Evolutionary conservation across 441 rosid species (phyloP).

Genomic region (Populus trichocarpa): DNA sequence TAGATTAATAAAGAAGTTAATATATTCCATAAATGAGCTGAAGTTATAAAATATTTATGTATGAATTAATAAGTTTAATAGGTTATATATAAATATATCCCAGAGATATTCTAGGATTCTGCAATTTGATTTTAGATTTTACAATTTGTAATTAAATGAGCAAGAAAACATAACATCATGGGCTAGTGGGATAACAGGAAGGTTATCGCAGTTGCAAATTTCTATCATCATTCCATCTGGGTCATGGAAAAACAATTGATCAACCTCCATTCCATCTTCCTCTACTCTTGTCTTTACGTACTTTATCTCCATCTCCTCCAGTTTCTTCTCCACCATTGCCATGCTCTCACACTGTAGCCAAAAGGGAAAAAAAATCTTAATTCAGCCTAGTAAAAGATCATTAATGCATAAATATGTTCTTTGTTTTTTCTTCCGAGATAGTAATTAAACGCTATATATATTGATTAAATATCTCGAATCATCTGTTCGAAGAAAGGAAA

Average conservation of each 20-base stretch:
- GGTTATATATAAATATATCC: neutral
- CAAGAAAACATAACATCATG: neutral
- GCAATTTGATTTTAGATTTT: neutral
- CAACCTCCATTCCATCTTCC: conserved; percentile 77
- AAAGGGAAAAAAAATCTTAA: neutral
- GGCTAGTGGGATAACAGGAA: conserved; percentile 67
- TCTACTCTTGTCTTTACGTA: conserved; percentile 56
- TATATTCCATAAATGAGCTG: neutral
- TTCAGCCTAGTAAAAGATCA: neutral
- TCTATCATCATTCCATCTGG: conserved; percentile 92
- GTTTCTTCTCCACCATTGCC: conserved; percentile 71
- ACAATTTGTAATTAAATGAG: neutral
- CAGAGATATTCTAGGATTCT: neutral
- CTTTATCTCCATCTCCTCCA: conserved; percentile 59
- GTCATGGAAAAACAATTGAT: conserved; percentile 83
- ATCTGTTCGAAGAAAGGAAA: too few species aligned
- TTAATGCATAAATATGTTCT: neutral
- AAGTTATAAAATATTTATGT: neutral
- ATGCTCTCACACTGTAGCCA: conserved; percentile 68
- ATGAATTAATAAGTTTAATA: neutral
- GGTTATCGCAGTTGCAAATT: conserved; percentile 79
- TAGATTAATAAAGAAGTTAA: neutral
- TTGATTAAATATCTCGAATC: too few species aligned
- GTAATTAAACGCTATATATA: too few species aligned
- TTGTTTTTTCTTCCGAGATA: too few species aligned